These are phyloP conservation scores for Crucihimalaya himalaica DNA, from an alignment of 345 rosid genomes.

Conservation along the genomic window DNA sequence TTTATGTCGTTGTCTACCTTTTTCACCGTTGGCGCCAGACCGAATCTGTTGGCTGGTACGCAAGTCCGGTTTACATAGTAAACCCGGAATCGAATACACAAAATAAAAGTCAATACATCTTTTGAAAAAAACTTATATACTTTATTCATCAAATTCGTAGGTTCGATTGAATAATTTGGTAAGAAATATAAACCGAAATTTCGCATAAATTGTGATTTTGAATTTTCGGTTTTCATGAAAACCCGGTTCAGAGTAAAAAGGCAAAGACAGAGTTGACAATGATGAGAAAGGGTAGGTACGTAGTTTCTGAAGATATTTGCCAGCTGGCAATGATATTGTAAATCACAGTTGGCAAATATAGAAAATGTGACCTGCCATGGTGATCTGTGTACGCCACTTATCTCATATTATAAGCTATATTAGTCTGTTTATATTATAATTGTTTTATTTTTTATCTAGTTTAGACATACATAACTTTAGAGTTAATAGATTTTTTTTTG, in stretches of 20 bases:
- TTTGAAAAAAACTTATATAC: not conserved
- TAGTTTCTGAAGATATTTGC: not conserved
- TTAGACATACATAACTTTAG: not conserved
- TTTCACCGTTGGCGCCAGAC: constrained; percentile 32
- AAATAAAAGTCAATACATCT: not conserved
- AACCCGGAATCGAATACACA: not conserved
- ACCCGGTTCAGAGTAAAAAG: not conserved
- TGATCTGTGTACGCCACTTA: constrained; percentile 21
- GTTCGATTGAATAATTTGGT: not conserved
- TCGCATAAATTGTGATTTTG: not conserved
- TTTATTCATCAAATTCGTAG: not conserved
- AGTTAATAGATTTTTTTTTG: not conserved
- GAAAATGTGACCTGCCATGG: not conserved
- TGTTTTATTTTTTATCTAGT: not conserved
- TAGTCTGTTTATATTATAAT: not conserved
- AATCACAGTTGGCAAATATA: constrained; percentile 33
- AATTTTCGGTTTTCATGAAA: not conserved
- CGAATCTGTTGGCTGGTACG: constrained; percentile 11
- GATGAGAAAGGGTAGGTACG: constrained; percentile 18
- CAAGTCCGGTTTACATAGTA: constrained; percentile 17
- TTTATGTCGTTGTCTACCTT: not conserved
- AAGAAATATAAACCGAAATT: not conserved
- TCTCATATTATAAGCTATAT: constrained; percentile 17
- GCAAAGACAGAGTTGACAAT: not conserved
- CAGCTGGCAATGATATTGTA: constrained; percentile 20